A percentile compares a stretch with the other conserved stretches of the same genome.
Conservation (phyloP, 371 early-diverging fungal species). For the Mortierella polycephala region DNA sequence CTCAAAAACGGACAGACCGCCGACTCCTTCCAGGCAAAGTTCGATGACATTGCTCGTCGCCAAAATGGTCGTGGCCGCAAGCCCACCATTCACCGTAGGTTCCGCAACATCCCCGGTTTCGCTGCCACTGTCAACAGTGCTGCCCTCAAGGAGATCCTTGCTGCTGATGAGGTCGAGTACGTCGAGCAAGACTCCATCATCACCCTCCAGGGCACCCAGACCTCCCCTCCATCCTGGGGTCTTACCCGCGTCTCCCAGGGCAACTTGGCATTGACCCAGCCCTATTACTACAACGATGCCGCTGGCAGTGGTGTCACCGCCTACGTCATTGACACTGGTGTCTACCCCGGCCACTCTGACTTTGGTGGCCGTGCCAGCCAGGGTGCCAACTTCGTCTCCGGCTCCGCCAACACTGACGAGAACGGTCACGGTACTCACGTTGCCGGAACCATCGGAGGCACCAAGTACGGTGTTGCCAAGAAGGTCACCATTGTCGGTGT, state of each 20-base stretch:
- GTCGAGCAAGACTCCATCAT: constrained; percentile 44
- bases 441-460: constrained; percentile 70
- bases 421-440: constrained; percentile 71
- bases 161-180: constrained; percentile 40
- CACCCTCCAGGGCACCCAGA: constrained; percentile 33
- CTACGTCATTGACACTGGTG: constrained; percentile 68
- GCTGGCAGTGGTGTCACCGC: constrained; percentile 59
- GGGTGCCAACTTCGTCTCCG: constrained; percentile 43
- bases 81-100: constrained; percentile 15
- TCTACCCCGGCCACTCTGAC: constrained; percentile 60
- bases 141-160: constrained; percentile 28
- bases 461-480: constrained; percentile 61
- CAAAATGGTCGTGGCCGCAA: constrained; percentile 20
- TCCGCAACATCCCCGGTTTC: constrained; percentile 15
- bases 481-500: constrained; percentile 66
- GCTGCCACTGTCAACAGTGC: constrained; percentile 11
- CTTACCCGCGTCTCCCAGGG: constrained; percentile 40
- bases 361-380: constrained; percentile 60
- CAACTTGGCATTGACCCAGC: constrained; percentile 6
- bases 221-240: constrained; percentile 48
- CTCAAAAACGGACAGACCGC: constrained; percentile 25
- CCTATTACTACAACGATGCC: constrained; percentile 30
- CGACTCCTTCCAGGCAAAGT: constrained; percentile 18
- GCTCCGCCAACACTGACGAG: constrained; percentile 57
- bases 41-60: constrained; percentile 20